A percentile compares a stretch with the other conserved stretches of the same genome.
These are phyloP conservation scores for Tricholoma terreum DNA, from an alignment of 768 basidiomycete genomes.

Conservation along the genomic window DNA sequence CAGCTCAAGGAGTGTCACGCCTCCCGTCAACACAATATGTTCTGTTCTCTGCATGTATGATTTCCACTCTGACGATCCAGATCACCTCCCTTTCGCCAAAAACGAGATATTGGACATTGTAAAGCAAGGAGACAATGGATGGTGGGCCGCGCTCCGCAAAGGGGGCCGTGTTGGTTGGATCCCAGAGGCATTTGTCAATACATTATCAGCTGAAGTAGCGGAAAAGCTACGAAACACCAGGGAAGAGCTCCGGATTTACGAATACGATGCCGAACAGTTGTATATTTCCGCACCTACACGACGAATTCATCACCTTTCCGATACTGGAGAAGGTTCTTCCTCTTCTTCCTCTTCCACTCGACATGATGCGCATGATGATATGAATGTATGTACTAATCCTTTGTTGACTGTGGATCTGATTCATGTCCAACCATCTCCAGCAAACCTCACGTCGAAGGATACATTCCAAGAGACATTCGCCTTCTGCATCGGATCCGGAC, in stretches of 20 bases:
- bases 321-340: conserved; percentile 6
- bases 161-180: conserved; percentile 68
- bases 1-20: conserved; percentile 25
- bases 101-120: conserved; percentile 69
- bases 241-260: conserved; percentile 44
- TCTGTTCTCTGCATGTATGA: conserved; percentile 67
- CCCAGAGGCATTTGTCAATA: conserved; percentile 64
- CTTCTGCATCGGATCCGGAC: conserved; percentile 3
- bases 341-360: conserved; percentile 5
- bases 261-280: conserved; percentile 46
- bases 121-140: conserved; percentile 67
- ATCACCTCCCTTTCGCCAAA: conserved; percentile 59
- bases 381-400: background rate
- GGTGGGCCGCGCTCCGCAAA: conserved; percentile 75
- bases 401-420: background rate
- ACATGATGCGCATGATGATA: background rate
- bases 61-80: conserved; percentile 58
- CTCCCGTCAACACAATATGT: conserved; percentile 36
- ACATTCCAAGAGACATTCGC: background rate
- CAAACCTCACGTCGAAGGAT: background rate
- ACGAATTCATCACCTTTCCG: conserved; percentile 24
- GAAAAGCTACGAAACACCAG: conserved; percentile 43
- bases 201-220: conserved; percentile 49
- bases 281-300: conserved; percentile 38
- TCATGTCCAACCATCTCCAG: background rate